These are phyloP conservation scores for Scedosporium minutisporum DNA, from an alignment of 2,329 filamentous ascomycete genomes.

Conservation along the genomic window DNA sequence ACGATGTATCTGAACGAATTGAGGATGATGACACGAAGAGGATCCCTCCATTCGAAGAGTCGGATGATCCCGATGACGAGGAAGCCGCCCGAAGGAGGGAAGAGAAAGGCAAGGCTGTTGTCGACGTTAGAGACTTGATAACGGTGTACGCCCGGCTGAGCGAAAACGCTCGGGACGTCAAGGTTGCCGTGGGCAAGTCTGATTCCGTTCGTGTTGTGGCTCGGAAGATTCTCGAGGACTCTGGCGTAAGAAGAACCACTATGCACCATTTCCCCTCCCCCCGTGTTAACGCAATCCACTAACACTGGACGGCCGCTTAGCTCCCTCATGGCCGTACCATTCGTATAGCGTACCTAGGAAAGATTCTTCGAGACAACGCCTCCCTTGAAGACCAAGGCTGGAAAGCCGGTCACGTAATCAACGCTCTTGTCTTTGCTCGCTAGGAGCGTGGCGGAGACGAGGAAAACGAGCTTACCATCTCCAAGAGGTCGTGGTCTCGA, in stretches of 20 bases:
- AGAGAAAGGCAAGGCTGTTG: conserved; percentile 50
- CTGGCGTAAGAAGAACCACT: conserved; percentile 40
- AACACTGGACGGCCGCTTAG: conserved; percentile 25
- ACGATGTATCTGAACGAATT: conserved; percentile 17
- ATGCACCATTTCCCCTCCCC: neutral
- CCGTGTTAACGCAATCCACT: neutral
- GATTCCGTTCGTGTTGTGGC: conserved; percentile 58
- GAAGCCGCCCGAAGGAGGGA: conserved; percentile 27
- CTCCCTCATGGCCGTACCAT: conserved; percentile 50
- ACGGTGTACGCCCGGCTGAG: conserved; percentile 55
- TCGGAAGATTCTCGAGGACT: conserved; percentile 52
- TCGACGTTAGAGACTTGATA: conserved; percentile 43
- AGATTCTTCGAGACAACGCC: conserved; percentile 60
- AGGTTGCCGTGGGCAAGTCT: conserved; percentile 43
- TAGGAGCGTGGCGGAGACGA: neutral
- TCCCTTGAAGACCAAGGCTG: conserved; percentile 63
- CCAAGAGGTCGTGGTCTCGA: neutral
- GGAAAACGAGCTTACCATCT: neutral
- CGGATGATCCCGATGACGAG: conserved; percentile 24
- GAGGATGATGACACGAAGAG: conserved; percentile 21
- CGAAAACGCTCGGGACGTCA: conserved; percentile 55
- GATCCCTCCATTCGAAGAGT: conserved; percentile 30
- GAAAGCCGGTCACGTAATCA: conserved; percentile 65
- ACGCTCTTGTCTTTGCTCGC: conserved; percentile 55
- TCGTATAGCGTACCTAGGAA: conserved; percentile 71